These are phyloP conservation scores for Pseudogymnoascus sp. DNA, from an alignment of 2,329 filamentous ascomycete species.

Conservation along the genomic window DNA sequence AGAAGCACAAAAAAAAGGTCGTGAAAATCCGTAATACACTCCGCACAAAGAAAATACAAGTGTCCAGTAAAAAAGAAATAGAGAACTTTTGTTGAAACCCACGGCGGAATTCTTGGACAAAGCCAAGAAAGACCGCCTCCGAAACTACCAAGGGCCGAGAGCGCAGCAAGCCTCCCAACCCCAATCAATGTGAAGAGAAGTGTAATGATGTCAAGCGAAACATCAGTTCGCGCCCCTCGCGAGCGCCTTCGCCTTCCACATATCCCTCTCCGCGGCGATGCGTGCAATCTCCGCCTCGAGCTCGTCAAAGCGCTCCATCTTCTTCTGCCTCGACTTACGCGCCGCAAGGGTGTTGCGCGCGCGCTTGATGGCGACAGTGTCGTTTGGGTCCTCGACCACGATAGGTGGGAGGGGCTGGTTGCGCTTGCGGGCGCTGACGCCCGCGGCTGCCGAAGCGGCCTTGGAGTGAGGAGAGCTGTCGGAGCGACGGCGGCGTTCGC, in stretches of 20 bases:
- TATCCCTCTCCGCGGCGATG: slow-evolving; percentile 57
- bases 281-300: slow-evolving; percentile 67
- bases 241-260: slow-evolving; percentile 46
- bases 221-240: slow-evolving; percentile 10
- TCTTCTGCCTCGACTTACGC: slow-evolving; percentile 84
- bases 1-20: background rate
- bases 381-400: slow-evolving; percentile 62
- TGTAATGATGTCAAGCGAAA: background rate
- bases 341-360: slow-evolving; percentile 89
- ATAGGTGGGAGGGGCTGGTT: slow-evolving; percentile 77
- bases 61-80: background rate
- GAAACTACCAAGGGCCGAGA: background rate
- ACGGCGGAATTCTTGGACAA: background rate
- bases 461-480: slow-evolving; percentile 37
- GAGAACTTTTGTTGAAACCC: background rate
- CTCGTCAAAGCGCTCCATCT: slow-evolving; percentile 66
- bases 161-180: background rate
- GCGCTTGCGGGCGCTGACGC: slow-evolving; percentile 65
- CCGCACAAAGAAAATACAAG: background rate
- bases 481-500: slow-evolving; percentile 34
- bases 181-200: background rate
- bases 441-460: slow-evolving; percentile 61
- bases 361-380: slow-evolving; percentile 80
- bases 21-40: background rate
- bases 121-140: background rate